Evolutionary conservation across 2,329 filamentous ascomycete species (phyloP), one percentile per base, ranked within the genome.

Genomic region (Beauveria pseudobassiana): DNA sequence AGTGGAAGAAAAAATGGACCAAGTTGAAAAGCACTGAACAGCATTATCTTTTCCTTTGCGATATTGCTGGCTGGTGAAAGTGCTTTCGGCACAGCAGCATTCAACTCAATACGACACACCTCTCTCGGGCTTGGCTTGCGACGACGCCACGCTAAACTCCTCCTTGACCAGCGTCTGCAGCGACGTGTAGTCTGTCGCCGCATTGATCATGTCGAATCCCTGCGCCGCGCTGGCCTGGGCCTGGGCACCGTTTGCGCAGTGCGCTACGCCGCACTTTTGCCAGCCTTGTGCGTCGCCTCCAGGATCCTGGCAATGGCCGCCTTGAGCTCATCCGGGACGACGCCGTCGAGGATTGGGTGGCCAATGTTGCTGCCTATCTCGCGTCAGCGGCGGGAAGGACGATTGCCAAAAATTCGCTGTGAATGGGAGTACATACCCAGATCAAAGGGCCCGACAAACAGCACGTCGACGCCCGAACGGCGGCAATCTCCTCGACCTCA

Each of bases 251-350:
- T 74, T 78, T 2, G 77, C 79, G 63, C 82, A 81, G 68, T 81
- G 87, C 51, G n/a, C n/a, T n/a, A 87, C 83, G 24, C 83, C 87
- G 6, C 80, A 81, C 75, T 87, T 88, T 89, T 90, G 22, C 86
- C 86, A 12, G 87, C 80, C 64, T 78, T 80, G 57, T 79, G 77
- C 3, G 84, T 81, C 3, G 87, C 86, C 14, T 75, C 75, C 10
- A 86, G 75, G 52, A 87, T 78, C 63, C 78, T 82, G 51, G 78
- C 77, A 60, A 90, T 82, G 20, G 87, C 87, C 40, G 76, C 76
- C 38, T 82, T 75, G 63, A 90, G 78, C 63, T 86, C 81, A 0
- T 80, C 80, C 64, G 83, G 72, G 67, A 88, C 82, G 53, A 80
- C 80, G 1, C 81, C 82, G 64, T 87, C 76, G 24, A 87, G 77